Evolutionary conservation across 192 early-diverging fungal species (phyloP).

Genomic region (Coemansia sp.): DNA sequence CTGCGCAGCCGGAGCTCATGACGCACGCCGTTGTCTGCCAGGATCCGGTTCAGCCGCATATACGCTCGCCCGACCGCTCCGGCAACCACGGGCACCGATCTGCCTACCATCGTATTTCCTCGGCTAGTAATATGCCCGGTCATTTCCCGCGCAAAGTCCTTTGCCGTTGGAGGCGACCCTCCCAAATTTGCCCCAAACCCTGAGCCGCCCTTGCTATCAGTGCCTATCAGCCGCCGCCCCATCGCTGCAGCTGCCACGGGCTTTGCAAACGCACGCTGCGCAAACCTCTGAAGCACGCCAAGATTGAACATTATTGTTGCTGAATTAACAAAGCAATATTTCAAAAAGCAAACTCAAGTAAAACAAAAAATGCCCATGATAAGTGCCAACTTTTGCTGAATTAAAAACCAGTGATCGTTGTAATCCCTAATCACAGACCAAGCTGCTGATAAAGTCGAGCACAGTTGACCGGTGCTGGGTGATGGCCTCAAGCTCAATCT

Average conservation of each 20-base stretch:
- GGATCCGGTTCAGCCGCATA: conserved; percentile 58
- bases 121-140: not conserved
- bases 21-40: conserved; percentile 60
- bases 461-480: conserved; percentile 30
- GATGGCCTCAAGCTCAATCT: conserved; percentile 38
- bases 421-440: conserved; percentile 1
- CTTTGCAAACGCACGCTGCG: too few species aligned
- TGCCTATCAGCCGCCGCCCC: conserved; percentile 9
- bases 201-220: not conserved
- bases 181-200: not conserved
- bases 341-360: not conserved
- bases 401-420: not conserved
- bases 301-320: not conserved
- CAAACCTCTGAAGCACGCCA: too few species aligned
- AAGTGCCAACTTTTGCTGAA: not conserved
- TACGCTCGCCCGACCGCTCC: conserved; percentile 54
- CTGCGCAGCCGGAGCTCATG: conserved; percentile 57
- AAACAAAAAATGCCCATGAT: not conserved
- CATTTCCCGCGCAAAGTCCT: conserved; percentile 29
- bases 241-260: conserved; percentile 21
- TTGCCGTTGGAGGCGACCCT: not conserved
- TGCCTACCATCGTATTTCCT: conserved; percentile 27
- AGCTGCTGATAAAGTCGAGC: conserved; percentile 15
- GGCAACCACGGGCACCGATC: conserved; percentile 53
- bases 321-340: not conserved